A percentile compares a stretch with the other conserved stretches of the same genome.
These are phyloP conservation scores for Echium plantagineum DNA, from an alignment of 257 asterid genomes.

Conservation along the genomic window DNA sequence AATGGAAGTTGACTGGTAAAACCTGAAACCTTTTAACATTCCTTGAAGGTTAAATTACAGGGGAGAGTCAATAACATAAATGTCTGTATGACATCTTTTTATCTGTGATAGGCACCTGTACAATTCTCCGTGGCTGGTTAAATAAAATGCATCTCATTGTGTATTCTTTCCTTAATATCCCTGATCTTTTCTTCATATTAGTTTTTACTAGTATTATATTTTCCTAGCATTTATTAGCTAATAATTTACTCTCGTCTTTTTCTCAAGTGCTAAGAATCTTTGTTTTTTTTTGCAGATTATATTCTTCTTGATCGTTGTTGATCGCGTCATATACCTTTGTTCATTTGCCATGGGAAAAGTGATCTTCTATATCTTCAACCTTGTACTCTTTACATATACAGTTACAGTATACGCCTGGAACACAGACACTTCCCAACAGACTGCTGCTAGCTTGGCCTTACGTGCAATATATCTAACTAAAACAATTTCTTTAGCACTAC, in stretches of 20 bases:
- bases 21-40: too few species aligned
- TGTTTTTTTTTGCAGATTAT: conserved; percentile 62
- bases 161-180: too few species aligned
- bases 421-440: conserved; percentile 60
- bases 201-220: too few species aligned
- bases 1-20: too few species aligned
- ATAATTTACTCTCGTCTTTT: background rate
- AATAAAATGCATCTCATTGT: too few species aligned
- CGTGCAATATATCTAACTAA: conserved; percentile 87
- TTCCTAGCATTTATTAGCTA: too few species aligned
- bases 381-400: conserved; percentile 71
- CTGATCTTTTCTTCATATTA: too few species aligned
- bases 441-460: conserved; percentile 80
- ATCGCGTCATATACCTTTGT: conserved; percentile 89
- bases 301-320: conserved; percentile 93
- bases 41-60: too few species aligned
- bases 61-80: too few species aligned
- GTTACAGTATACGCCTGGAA: conserved; percentile 81
- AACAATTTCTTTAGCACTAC: conserved; percentile 74
- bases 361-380: conserved; percentile 72
- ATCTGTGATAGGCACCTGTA: too few species aligned
- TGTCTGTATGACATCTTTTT: too few species aligned
- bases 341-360: conserved; percentile 90
- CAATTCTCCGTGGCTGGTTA: too few species aligned
- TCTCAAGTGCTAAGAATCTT: conserved; percentile 12